phyloP scores from a whole-genome alignment of 2,329 filamentous ascomycete species.

The Cercospora canescens region DNA sequence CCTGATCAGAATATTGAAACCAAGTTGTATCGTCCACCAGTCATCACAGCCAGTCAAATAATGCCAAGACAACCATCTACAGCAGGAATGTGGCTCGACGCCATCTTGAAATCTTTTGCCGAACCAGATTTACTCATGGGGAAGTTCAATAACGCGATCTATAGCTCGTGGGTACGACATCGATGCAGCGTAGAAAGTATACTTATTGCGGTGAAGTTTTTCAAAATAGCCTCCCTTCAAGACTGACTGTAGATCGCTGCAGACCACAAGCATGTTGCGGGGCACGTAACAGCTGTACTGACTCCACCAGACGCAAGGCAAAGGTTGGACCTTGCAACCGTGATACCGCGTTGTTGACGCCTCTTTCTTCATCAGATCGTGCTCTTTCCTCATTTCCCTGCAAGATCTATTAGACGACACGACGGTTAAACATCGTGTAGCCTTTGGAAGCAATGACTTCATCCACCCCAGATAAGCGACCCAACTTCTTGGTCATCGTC shows the following conservation, averaged over 20 bases:
- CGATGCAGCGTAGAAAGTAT: too few species aligned
- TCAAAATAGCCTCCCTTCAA: too few species aligned
- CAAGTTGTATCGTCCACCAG: not conserved
- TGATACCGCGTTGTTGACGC: not conserved
- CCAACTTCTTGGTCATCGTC: conserved; percentile 59
- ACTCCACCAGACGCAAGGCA: not conserved
- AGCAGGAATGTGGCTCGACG: not conserved
- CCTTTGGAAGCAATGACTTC: not conserved
- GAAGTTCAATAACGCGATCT: too few species aligned
- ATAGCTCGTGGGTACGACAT: too few species aligned
- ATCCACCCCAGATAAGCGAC: conserved; percentile 42
- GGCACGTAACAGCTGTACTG: not conserved
- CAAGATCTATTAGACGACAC: too few species aligned
- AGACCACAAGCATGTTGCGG: not conserved
- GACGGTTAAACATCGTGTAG: not conserved
- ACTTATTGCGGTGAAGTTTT: too few species aligned
- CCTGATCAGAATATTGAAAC: not conserved
- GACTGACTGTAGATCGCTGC: not conserved
- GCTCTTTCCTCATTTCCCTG: not conserved
- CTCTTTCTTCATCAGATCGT: not conserved
- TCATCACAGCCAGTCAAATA: not conserved
- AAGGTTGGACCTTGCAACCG: not conserved
- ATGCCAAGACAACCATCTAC: not conserved
- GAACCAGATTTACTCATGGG: too few species aligned
- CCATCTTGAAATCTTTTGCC: too few species aligned